Evolutionary conservation across 169 alveolate genomes (phyloP), one percentile per base, ranked within the genome.

Genomic region (Plasmodium ovale): DNA sequence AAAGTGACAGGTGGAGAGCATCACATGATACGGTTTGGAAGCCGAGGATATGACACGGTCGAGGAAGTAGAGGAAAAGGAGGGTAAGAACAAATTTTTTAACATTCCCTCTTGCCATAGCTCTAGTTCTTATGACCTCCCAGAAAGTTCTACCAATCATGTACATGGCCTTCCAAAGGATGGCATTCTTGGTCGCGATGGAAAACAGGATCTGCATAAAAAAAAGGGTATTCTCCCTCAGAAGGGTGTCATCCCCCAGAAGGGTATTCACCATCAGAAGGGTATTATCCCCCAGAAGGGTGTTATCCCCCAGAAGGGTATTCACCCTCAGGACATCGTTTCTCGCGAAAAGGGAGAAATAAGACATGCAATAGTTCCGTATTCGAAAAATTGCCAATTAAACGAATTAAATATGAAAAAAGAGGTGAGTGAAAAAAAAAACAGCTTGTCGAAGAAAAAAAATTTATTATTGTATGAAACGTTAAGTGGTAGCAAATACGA

Each of bases 91-190:
- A 27, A 70, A 27, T 44, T 39, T n/a, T 29, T 14, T 10, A 70
- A 23, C 6, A 51, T 44, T 25, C 65, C 84, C 0, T n/a, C 65
- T 19, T 49, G 74, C n/a, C 68, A 60, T 60, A 77, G 71, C 39
- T 77, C 88, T 49, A 60, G 54, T 60, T 25, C 54, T 53, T 47
- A 60, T 64, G 67, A 77, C 9, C 9, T 10, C 33, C 74, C 49
- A 6, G 44, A n/a, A 27, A 25, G n/a, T 53, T 77, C 73, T 37
- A 74, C 44, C 12, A 39, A 47, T 37, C 9, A 54, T 14, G 14
- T 37, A 16, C 72, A 72, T 29, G 33, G 23, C 19, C 25, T 6
- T 5, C 33, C 53, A 72, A 21, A 54, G 2, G 42, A 7, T 7
- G 51, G 21, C 5, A 54, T 14, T 54, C 9, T 37, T 23, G 14